These are phyloP conservation scores for Cryoendolithus antarcticus DNA, from an alignment of 2,329 filamentous ascomycete species.

Conservation along the genomic window DNA sequence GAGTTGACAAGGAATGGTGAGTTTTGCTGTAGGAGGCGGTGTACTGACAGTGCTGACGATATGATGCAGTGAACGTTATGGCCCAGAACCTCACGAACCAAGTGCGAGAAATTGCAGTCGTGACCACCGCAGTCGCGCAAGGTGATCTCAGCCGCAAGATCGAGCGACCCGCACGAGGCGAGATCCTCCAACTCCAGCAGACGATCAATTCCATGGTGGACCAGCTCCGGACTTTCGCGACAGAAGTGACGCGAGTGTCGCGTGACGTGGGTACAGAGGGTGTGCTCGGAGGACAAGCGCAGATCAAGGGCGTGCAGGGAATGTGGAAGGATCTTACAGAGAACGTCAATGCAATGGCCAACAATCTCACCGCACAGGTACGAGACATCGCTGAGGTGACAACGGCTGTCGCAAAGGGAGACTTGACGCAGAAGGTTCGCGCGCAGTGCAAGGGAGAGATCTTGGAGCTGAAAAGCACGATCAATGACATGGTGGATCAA, in stretches of 20 bases:
- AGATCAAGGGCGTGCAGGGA: constrained; percentile 52
- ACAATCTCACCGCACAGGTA: constrained; percentile 41
- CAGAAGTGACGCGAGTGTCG: constrained; percentile 52
- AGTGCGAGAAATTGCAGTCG: constrained; percentile 92
- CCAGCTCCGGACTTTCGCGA: constrained; percentile 52
- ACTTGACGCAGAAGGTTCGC: constrained; percentile 40
- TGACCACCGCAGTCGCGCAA: constrained; percentile 87
- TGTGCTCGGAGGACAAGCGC: constrained; percentile 50
- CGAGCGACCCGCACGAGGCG: constrained; percentile 80
- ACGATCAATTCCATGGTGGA: constrained; percentile 64
- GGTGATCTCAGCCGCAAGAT: constrained; percentile 96
- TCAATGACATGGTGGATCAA: constrained; percentile 43
- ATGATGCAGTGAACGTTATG: constrained; percentile 73
- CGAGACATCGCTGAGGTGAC: constrained; percentile 42
- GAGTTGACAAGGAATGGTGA: constrained; percentile 60
- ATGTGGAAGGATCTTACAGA: constrained; percentile 55
- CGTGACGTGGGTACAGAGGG: constrained; percentile 53
- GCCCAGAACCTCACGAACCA: constrained; percentile 96
- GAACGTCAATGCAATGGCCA: constrained; percentile 43
- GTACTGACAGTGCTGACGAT: constrained; percentile 11
- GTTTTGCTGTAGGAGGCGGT: constrained; percentile 9
- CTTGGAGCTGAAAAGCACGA: constrained; percentile 38
- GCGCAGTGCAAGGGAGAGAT: constrained; percentile 42
- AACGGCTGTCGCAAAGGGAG: constrained; percentile 39
- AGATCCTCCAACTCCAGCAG: constrained; percentile 89